Percentiles rank a stretch among this genome's conserved stretches.
These are phyloP conservation scores for Colletotrichum australisinense DNA, from an alignment of 2,329 filamentous ascomycete species.

Conservation along the genomic window DNA sequence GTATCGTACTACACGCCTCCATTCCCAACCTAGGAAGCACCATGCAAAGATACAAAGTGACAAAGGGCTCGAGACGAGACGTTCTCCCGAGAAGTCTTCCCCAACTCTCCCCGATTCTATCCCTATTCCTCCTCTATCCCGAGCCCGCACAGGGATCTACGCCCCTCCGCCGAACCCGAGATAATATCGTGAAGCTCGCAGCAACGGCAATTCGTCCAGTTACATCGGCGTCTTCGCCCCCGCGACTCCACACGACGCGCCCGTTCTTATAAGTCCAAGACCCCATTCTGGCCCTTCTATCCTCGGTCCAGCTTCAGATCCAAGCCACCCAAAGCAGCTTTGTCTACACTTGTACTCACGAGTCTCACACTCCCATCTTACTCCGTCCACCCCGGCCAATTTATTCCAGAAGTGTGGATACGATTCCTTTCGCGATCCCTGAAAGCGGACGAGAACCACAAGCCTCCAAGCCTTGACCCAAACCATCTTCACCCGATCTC, in stretches of 20 bases:
- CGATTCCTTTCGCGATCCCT: constrained; percentile 30
- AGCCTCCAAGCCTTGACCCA: constrained; percentile 32
- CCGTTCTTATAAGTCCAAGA: constrained; percentile 34
- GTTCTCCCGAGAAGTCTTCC: not conserved
- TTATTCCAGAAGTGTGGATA: constrained; percentile 25
- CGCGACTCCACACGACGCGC: constrained; percentile 34
- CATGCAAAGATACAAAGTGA: not conserved
- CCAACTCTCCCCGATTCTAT: constrained; percentile 20
- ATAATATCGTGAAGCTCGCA: constrained; percentile 35
- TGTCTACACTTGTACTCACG: constrained; percentile 11
- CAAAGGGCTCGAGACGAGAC: not conserved
- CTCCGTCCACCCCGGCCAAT: constrained; percentile 6
- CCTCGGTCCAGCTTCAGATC: constrained; percentile 30
- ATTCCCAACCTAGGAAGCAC: not conserved
- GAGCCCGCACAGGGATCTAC: constrained; percentile 28
- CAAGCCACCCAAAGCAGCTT: constrained; percentile 31
- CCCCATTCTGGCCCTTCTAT: constrained; percentile 34
- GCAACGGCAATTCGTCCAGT: constrained; percentile 17
- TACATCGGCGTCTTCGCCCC: constrained; percentile 16
- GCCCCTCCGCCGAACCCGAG: constrained; percentile 28
- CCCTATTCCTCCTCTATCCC: constrained; percentile 26
- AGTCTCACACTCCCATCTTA: not conserved
- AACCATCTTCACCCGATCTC: constrained; percentile 33
- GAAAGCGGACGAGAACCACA: constrained; percentile 35
- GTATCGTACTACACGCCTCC: not conserved